These are phyloP conservation scores for Aegilops speltoides DNA, from an alignment of 176 grass and related monocot species.

Conservation along the genomic window DNA sequence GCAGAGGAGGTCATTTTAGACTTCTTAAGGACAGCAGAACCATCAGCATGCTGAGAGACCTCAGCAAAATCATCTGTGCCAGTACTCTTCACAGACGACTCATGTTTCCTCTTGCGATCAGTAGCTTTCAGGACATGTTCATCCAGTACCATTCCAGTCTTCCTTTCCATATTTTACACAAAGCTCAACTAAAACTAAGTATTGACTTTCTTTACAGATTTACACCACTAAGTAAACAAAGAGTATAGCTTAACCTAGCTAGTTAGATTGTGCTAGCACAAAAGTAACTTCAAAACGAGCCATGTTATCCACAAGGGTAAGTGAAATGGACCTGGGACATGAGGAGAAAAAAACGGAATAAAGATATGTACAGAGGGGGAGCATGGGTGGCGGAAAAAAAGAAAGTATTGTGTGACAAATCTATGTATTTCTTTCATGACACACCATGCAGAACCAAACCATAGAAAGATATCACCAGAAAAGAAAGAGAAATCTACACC, in stretches of 20 bases:
- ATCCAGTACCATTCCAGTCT: slow-evolving; percentile 45
- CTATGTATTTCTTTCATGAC: slow-evolving; percentile 4
- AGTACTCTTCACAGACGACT: slow-evolving; percentile 13
- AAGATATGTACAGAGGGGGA: neutral
- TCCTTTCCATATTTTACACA: slow-evolving; percentile 61
- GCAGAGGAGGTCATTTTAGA: slow-evolving; percentile 29
- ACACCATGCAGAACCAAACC: slow-evolving; percentile 5
- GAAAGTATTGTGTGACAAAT: neutral
- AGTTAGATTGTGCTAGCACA: slow-evolving; percentile 31
- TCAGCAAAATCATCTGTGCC: neutral
- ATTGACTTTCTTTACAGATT: slow-evolving; percentile 35
- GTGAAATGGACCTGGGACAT: slow-evolving; percentile 38
- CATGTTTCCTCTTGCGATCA: slow-evolving; percentile 51
- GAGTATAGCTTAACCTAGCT: slow-evolving; percentile 19
- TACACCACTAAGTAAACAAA: slow-evolving; percentile 35
- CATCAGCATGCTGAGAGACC: slow-evolving; percentile 18
- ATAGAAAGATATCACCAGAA: neutral
- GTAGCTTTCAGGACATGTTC: slow-evolving; percentile 24
- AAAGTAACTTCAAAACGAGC: slow-evolving; percentile 29
- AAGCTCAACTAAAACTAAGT: slow-evolving; percentile 27
- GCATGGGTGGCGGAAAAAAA: neutral
- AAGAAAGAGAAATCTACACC: neutral
- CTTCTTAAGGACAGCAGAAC: slow-evolving; percentile 20
- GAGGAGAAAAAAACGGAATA: slow-evolving; percentile 26
- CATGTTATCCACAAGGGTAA: slow-evolving; percentile 26